Percentiles rank a stretch among this genome's conserved stretches.
Evolutionary conservation across 2,329 filamentous ascomycete genomes (phyloP).

Genomic region (Pseudogymnoascus sp.): DNA sequence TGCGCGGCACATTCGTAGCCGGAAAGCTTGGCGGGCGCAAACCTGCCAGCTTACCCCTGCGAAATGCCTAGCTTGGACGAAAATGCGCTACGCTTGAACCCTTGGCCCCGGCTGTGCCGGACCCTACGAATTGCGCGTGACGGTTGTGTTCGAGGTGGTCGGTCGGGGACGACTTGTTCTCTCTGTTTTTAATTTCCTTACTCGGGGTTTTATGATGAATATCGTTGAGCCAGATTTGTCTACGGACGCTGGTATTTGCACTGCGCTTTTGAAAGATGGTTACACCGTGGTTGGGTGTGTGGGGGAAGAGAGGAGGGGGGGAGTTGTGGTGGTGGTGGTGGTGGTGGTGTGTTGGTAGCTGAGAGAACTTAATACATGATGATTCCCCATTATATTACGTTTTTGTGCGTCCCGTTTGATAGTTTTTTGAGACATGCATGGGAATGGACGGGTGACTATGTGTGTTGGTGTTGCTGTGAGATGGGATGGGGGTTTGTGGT

Average conservation of each 20-base stretch:
- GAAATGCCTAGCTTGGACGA: neutral
- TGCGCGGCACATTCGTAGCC: neutral
- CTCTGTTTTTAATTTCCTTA: neutral
- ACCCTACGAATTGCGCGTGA: neutral
- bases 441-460: neutral
- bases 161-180: neutral
- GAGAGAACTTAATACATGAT: neutral
- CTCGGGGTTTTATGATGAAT: neutral
- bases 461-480: neutral
- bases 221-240: neutral
- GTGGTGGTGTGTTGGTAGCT: neutral
- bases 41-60: neutral
- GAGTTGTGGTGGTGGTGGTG: neutral
- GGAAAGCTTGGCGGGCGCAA: neutral
- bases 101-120: neutral
- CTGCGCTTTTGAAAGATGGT: neutral
- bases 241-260: neutral
- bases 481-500: neutral
- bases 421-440: neutral
- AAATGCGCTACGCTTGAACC: neutral
- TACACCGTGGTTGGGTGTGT: neutral
- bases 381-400: neutral
- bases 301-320: neutral
- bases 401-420: neutral
- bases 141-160: neutral